Evolutionary conservation across 2,329 filamentous ascomycete species (phyloP).

Genomic region (Cytospora piceae): DNA sequence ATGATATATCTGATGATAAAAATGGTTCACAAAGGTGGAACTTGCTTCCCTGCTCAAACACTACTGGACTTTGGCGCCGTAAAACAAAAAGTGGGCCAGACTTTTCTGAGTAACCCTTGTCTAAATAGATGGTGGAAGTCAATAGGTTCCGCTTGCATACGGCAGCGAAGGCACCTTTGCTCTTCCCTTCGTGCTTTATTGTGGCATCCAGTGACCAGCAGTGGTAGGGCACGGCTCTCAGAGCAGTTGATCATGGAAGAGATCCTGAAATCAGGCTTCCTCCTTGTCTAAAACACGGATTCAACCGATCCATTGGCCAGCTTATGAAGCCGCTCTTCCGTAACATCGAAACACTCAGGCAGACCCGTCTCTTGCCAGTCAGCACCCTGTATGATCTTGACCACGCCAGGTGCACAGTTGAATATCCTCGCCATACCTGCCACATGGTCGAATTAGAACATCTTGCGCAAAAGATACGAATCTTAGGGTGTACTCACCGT

Average conservation of each 20-base stretch:
- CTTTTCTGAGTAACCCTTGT: too few species aligned
- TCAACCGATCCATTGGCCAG: constrained; percentile 17
- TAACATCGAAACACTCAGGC: constrained; percentile 25
- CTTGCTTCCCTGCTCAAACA: background rate
- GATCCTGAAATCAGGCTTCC: too few species aligned
- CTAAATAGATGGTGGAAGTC: background rate
- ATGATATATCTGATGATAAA: background rate
- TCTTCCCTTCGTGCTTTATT: too few species aligned
- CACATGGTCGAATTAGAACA: background rate
- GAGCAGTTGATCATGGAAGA: too few species aligned
- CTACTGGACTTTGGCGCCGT: background rate
- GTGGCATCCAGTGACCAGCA: too few species aligned
- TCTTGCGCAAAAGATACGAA: background rate
- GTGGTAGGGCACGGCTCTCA: too few species aligned
- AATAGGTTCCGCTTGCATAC: too few species aligned
- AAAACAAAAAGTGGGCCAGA: background rate
- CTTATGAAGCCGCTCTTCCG: background rate
- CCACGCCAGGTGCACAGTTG: constrained; percentile 49
- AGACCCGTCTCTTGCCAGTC: constrained; percentile 43
- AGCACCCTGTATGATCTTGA: constrained; percentile 45
- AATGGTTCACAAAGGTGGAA: background rate
- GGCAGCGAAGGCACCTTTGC: too few species aligned
- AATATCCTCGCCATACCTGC: constrained; percentile 48
- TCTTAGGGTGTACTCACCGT: constrained; percentile 40
- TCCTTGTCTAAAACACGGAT: constrained; percentile 17